Percentiles rank a stretch among this genome's conserved stretches.
phyloP scores from a whole-genome alignment of 164 flowering plant species.

The Macadamia integrifolia region DNA sequence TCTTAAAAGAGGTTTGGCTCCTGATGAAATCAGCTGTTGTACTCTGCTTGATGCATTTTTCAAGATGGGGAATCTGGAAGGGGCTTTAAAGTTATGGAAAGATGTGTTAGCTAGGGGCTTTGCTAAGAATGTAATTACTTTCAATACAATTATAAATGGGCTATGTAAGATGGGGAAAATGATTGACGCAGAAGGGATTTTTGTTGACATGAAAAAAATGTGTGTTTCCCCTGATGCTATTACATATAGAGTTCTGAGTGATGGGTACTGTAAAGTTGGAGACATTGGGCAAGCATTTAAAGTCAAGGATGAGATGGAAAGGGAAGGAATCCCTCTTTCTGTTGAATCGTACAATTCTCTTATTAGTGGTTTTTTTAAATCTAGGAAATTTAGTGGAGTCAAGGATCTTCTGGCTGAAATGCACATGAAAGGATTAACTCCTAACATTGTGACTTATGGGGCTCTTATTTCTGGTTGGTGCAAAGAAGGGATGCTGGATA shows the following conservation, averaged over 20 bases:
- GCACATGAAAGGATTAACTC: constrained; percentile 37
- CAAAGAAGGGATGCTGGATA: constrained; percentile 51
- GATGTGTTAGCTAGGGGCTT: constrained; percentile 49
- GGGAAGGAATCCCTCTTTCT: constrained; percentile 34
- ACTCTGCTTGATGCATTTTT: constrained; percentile 69
- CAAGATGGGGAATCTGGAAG: constrained; percentile 47
- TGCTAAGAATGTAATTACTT: constrained; percentile 34
- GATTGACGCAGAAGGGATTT: constrained; percentile 60
- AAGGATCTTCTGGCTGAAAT: constrained; percentile 51
- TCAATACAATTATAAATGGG: constrained; percentile 70
- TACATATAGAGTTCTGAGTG: constrained; percentile 63
- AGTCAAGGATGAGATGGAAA: constrained; percentile 55
- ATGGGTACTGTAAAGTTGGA: constrained; percentile 73
- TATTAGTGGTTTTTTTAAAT: constrained; percentile 49
- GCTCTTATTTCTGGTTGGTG: constrained; percentile 78
- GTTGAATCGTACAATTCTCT: constrained; percentile 75
- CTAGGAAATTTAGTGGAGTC: constrained; percentile 29
- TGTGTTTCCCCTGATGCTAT: constrained; percentile 60
- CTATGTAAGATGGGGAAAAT: constrained; percentile 71
- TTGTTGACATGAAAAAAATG: constrained; percentile 53
- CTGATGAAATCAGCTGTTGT: constrained; percentile 59
- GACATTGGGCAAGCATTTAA: constrained; percentile 48
- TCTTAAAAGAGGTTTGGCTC: constrained; percentile 58
- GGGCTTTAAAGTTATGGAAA: constrained; percentile 64
- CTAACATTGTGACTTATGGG: constrained; percentile 65